These are phyloP conservation scores for Fagopyrum homotropicum DNA, from an alignment of 148 eudicot genomes.

Conservation along the genomic window DNA sequence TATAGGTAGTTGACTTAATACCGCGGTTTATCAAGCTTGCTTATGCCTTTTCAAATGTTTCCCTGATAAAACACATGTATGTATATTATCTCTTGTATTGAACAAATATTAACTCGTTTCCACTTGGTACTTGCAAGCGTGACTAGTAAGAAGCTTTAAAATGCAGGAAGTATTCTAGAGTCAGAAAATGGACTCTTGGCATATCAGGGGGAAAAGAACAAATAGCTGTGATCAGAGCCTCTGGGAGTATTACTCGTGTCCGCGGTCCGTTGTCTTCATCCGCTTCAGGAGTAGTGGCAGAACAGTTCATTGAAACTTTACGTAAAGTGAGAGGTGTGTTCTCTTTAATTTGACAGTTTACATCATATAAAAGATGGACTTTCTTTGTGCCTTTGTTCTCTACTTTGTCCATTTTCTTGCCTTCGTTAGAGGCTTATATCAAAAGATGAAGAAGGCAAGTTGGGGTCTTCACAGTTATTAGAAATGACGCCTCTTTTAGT, in stretches of 20 bases:
- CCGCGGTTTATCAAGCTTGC: slow-evolving; percentile 2
- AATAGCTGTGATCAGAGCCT: slow-evolving; percentile 86
- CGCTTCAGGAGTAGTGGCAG: slow-evolving; percentile 61
- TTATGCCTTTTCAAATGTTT: background rate
- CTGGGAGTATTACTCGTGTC: slow-evolving; percentile 83
- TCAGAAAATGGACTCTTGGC: slow-evolving; percentile 80
- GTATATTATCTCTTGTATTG: slow-evolving; percentile 8
- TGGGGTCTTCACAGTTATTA: background rate
- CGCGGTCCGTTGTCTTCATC: slow-evolving; percentile 50
- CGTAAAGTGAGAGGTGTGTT: slow-evolving; percentile 66
- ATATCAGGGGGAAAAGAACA: slow-evolving; percentile 71
- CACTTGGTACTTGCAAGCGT: slow-evolving; percentile 6
- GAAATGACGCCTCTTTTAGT: background rate
- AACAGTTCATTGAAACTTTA: slow-evolving; percentile 75
- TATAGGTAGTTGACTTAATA: slow-evolving; percentile 43
- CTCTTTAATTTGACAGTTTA: slow-evolving; percentile 1
- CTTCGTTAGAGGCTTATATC: background rate
- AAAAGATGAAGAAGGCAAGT: background rate
- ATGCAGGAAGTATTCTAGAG: slow-evolving; percentile 66
- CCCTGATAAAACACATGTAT: background rate
- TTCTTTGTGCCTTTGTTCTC: background rate
- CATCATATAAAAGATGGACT: background rate
- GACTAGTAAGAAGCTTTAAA: slow-evolving; percentile 11
- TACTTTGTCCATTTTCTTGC: background rate
- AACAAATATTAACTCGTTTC: background rate